phyloP scores from a whole-genome alignment of 139 green algal genomes.

The Microglena sp. region DNA sequence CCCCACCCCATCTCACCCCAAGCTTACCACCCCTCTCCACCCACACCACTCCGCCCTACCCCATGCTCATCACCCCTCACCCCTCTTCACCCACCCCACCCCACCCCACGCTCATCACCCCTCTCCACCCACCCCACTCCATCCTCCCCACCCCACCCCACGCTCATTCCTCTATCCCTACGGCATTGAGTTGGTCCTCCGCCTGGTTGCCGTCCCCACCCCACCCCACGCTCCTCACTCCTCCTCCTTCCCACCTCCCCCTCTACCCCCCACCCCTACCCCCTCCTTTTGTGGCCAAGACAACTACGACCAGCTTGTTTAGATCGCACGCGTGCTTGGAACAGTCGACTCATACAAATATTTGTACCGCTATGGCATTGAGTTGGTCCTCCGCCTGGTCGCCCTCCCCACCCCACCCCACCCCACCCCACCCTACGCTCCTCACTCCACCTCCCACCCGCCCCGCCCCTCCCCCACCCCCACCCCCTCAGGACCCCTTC shows the following conservation, averaged over 20 bases:
- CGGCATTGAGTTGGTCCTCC: background rate
- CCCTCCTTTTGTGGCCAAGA: constrained; percentile 99
- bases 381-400: background rate
- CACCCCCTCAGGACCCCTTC: constrained; percentile 63
- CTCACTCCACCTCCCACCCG: too few relatives aligned
- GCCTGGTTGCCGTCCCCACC: constrained; percentile 2
- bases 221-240: too few relatives aligned
- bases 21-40: too few relatives aligned
- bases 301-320: constrained; percentile 98
- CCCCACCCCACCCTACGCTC: constrained; percentile 77
- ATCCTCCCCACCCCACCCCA: background rate
- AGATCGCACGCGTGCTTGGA: constrained; percentile 81
- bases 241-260: too few relatives aligned
- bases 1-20: too few relatives aligned
- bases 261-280: constrained; percentile 3
- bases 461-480: too few relatives aligned
- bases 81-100: too few relatives aligned
- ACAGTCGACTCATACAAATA: constrained; percentile 56
- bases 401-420: constrained; percentile 14
- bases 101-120: background rate
- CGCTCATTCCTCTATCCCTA: background rate
- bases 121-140: background rate
- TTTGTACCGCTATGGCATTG: background rate
- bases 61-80: too few relatives aligned
- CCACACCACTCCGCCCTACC: too few relatives aligned